Conservation (phyloP, 371 early-diverging fungal species). For the Paramicrosporidium saccamoebae region DNA sequence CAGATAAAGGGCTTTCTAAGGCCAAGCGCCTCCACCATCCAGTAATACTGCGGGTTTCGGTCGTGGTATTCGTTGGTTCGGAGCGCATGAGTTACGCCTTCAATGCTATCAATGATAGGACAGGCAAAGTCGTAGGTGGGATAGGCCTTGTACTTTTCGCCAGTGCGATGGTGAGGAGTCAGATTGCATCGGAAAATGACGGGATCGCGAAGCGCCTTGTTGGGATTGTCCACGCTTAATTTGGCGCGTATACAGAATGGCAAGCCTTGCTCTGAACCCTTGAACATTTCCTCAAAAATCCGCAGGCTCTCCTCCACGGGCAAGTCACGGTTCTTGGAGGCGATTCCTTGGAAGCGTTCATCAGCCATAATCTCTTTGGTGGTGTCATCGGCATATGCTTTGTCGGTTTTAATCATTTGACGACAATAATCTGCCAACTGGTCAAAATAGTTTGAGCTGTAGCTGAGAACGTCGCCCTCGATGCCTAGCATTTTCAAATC, state of each 20-base stretch:
- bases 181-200: conserved; percentile 90
- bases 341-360: conserved; percentile 64
- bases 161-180: conserved; percentile 76
- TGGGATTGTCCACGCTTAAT: conserved; percentile 65
- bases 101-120: conserved; percentile 89
- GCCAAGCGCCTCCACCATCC: conserved; percentile 75
- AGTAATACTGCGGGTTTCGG: conserved; percentile 90
- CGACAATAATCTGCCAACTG: conserved; percentile 49
- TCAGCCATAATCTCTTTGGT: conserved; percentile 59
- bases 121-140: conserved; percentile 99
- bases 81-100: conserved; percentile 93
- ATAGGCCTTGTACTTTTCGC: conserved; percentile 78
- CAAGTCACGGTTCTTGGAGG: conserved; percentile 52
- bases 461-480: conserved; percentile 31
- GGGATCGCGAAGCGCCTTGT: conserved; percentile 96
- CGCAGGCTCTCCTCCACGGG: conserved; percentile 62
- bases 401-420: conserved; percentile 56
- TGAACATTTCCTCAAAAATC: conserved; percentile 76
- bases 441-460: conserved; percentile 91
- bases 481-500: conserved; percentile 66
- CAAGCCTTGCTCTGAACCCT: conserved; percentile 44
- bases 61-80: conserved; percentile 98
- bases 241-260: conserved; percentile 90
- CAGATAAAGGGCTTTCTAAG: conserved; percentile 63
- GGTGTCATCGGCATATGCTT: conserved; percentile 93